phyloP scores from a whole-genome alignment of 352 stramenopile genomes.

The Phytophthora chlamydospora region DNA sequence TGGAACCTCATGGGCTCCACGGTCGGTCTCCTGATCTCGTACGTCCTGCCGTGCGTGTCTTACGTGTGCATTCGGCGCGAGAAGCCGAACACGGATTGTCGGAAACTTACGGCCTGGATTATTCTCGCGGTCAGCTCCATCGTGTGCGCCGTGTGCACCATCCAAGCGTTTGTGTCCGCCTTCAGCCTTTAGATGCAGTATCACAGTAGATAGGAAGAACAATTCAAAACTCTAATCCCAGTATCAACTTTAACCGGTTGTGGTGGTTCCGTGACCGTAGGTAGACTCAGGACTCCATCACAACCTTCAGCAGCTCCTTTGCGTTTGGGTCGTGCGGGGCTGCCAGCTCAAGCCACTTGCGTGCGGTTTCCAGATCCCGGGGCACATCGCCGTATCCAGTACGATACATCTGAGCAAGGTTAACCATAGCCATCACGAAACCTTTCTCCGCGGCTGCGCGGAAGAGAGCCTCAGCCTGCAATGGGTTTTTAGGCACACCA shows the following conservation, averaged over 20 bases:
- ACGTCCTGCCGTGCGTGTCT: slow-evolving; percentile 87
- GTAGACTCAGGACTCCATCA: slow-evolving; percentile 28
- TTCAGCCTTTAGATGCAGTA: slow-evolving; percentile 33
- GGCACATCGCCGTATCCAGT: slow-evolving; percentile 71
- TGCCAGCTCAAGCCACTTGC: slow-evolving; percentile 79
- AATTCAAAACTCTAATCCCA: slow-evolving; percentile 13
- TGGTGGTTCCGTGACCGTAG: slow-evolving; percentile 5
- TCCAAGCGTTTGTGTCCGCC: slow-evolving; percentile 65
- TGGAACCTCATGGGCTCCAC: slow-evolving; percentile 92
- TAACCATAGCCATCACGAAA: slow-evolving; percentile 90
- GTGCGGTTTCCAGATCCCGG: slow-evolving; percentile 62
- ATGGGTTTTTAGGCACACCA: slow-evolving; percentile 55
- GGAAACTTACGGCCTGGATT: slow-evolving; percentile 77
- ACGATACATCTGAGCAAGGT: slow-evolving; percentile 86
- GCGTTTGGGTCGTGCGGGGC: slow-evolving; percentile 78
- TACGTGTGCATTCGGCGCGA: slow-evolving; percentile 86
- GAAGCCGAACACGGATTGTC: slow-evolving; percentile 66
- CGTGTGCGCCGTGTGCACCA: slow-evolving; percentile 72
- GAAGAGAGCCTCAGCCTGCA: slow-evolving; percentile 78
- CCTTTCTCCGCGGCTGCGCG: slow-evolving; percentile 74
- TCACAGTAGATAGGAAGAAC: slow-evolving; percentile 18
- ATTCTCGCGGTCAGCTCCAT: slow-evolving; percentile 80
- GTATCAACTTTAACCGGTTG: slow-evolving; percentile 18
- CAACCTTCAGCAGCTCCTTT: slow-evolving; percentile 68
- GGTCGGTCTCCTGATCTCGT: slow-evolving; percentile 87